phyloP scores from a whole-genome alignment of 2,329 filamentous ascomycete genomes.

The Emericellopsis cladophorae region DNA sequence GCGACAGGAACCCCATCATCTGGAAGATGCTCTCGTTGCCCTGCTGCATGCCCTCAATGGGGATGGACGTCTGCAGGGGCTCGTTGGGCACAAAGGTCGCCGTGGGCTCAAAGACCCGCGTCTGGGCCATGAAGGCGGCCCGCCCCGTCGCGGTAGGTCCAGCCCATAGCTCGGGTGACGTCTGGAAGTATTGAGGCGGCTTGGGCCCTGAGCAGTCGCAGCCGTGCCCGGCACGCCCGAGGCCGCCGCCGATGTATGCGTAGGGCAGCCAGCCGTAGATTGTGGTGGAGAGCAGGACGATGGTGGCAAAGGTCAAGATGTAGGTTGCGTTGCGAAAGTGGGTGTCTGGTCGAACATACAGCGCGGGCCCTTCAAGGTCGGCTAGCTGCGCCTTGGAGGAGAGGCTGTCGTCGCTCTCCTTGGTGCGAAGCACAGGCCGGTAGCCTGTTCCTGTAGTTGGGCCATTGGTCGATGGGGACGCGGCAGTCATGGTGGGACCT shows the following conservation, averaged over 20 bases:
- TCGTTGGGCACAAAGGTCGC: slow-evolving; percentile 54
- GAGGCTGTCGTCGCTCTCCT: no score
- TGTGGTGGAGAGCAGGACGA: slow-evolving; percentile 22
- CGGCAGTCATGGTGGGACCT: slow-evolving; percentile 5
- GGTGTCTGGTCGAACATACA: background rate
- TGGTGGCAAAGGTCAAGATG: slow-evolving; percentile 9
- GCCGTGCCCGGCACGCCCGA: slow-evolving; percentile 7
- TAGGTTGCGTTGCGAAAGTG: background rate
- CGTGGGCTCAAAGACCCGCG: slow-evolving; percentile 52
- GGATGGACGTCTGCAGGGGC: slow-evolving; percentile 58
- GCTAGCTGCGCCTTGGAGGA: no score
- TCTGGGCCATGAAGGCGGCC: slow-evolving; percentile 60
- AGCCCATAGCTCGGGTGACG: slow-evolving; percentile 43
- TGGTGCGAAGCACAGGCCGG: no score
- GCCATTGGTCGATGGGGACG: background rate
- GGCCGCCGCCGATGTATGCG: slow-evolving; percentile 8
- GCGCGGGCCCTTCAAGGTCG: no score
- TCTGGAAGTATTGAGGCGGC: slow-evolving; percentile 53
- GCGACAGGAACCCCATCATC: slow-evolving; percentile 52
- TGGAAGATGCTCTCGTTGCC: slow-evolving; percentile 56
- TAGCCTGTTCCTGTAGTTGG: no score
- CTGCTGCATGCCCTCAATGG: slow-evolving; percentile 45
- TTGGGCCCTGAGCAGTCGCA: slow-evolving; percentile 20
- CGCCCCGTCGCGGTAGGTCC: slow-evolving; percentile 60
- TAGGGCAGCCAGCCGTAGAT: slow-evolving; percentile 21